These are phyloP conservation scores for Fagopyrum tataricum DNA, from an alignment of 148 eudicot species.

Conservation along the genomic window DNA sequence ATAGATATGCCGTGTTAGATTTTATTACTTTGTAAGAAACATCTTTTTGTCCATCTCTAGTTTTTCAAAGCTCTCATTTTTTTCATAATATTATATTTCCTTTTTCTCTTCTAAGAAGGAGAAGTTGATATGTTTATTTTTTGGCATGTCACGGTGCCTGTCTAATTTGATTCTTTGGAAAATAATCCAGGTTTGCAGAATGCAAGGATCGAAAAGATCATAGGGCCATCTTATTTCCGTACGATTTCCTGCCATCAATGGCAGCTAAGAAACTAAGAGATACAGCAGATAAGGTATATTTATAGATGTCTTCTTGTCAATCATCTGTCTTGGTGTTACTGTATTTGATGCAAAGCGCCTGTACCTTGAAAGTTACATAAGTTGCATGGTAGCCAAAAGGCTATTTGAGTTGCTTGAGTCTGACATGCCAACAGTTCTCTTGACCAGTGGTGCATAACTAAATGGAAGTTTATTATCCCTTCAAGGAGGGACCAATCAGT, in stretches of 20 bases:
- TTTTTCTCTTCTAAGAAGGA: background rate
- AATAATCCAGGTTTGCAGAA: slow-evolving; percentile 76
- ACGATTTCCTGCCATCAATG: slow-evolving; percentile 90
- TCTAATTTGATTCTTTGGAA: slow-evolving; percentile 2
- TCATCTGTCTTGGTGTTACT: slow-evolving; percentile 4
- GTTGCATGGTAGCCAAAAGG: background rate
- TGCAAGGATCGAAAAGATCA: slow-evolving; percentile 89
- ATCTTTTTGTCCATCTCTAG: background rate
- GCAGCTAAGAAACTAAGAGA: slow-evolving; percentile 79
- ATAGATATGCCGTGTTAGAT: background rate
- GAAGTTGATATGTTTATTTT: background rate
- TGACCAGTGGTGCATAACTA: background rate
- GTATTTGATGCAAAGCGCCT: slow-evolving; percentile 6
- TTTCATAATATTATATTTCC: background rate
- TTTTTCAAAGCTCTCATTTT: background rate
- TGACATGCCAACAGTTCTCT: background rate
- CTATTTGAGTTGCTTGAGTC: background rate
- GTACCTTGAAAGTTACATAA: background rate
- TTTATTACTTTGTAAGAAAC: background rate
- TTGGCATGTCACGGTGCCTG: background rate
- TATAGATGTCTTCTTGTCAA: background rate
- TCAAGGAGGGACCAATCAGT: background rate
- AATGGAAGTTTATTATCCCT: background rate
- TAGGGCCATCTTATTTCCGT: slow-evolving; percentile 58
- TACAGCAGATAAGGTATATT: slow-evolving; percentile 72